Percentiles rank a stretch among this genome's conserved stretches.
Evolutionary conservation across 768 basidiomycete genomes (phyloP).

Genomic region (Pilatotrama ljubarskyi): DNA sequence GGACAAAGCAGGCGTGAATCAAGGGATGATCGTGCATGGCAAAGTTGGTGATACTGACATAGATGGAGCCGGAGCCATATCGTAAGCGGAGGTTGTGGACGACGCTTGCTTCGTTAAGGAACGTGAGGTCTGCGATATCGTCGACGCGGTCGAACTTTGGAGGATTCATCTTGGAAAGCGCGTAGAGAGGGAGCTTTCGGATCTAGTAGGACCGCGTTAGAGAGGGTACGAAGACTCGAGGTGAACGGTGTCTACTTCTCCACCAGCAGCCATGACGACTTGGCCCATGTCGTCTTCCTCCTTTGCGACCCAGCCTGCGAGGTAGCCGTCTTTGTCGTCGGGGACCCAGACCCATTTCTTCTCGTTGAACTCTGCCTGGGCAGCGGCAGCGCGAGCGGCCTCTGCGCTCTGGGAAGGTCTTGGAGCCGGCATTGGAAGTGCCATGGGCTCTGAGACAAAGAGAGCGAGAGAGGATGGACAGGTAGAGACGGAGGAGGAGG

Average conservation of each 20-base stretch:
- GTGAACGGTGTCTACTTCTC: conserved; percentile 56
- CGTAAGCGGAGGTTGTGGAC: conserved; percentile 95
- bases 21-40: not conserved
- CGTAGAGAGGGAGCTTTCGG: conserved; percentile 71
- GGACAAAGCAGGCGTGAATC: not conserved
- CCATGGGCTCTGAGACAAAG: not conserved
- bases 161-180: conserved; percentile 94
- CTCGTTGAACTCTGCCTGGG: conserved; percentile 95
- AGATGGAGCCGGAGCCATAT: conserved; percentile 90
- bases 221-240: not conserved
- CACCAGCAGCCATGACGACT: conserved; percentile 80
- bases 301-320: conserved; percentile 90
- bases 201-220: conserved; percentile 40
- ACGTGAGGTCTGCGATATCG: conserved; percentile 97
- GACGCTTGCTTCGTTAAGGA: conserved; percentile 96
- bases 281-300: conserved; percentile 84
- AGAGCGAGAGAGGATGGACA: conserved; percentile 9
- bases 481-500: conserved; percentile 10
- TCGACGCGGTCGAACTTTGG: conserved; percentile 98
- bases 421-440: conserved; percentile 33
- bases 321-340: conserved; percentile 88
- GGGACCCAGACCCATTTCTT: conserved; percentile 99
- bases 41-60: conserved; percentile 46
- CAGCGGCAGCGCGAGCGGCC: conserved; percentile 80
- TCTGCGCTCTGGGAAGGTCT: conserved; percentile 50